These are phyloP conservation scores for Penicillium steckii DNA, from an alignment of 495 filamentous ascomycete genomes.

Conservation along the genomic window DNA sequence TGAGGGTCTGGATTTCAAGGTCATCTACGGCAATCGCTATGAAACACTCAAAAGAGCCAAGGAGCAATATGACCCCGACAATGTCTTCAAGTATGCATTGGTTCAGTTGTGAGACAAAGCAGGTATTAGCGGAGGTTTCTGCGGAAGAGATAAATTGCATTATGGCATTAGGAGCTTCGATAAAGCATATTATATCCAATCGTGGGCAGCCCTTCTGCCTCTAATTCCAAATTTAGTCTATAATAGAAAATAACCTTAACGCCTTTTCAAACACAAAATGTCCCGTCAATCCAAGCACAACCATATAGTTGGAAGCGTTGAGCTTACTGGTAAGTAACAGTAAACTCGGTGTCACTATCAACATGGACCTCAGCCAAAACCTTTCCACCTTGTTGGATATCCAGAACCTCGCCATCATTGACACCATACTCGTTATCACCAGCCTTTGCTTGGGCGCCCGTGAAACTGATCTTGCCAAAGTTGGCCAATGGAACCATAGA, in stretches of 20 bases:
- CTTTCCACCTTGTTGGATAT: constrained; percentile 50
- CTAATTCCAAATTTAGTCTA: background rate
- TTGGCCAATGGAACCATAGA: constrained; percentile 52
- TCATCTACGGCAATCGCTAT: constrained; percentile 8
- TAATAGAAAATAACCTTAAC: background rate
- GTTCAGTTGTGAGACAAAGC: constrained; percentile 5
- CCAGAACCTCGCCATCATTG: constrained; percentile 44
- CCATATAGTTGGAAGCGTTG: background rate
- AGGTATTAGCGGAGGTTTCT: too few species aligned
- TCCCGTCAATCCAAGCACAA: background rate
- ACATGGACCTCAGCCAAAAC: constrained; percentile 47
- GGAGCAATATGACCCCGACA: constrained; percentile 7
- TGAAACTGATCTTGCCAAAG: constrained; percentile 53
- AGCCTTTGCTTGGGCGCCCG: constrained; percentile 38
- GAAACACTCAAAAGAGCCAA: constrained; percentile 9
- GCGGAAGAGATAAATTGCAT: background rate
- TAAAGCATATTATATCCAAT: background rate
- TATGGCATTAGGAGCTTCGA: too few species aligned
- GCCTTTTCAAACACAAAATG: background rate
- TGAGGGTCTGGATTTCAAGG: background rate
- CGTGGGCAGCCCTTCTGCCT: background rate
- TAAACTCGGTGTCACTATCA: constrained; percentile 35
- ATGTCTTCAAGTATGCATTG: constrained; percentile 13
- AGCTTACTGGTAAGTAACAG: constrained; percentile 27
- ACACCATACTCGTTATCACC: constrained; percentile 32